Base-by-base conservation (phyloP, 139 green algal genomes). In the Tetratostichococcus sp. region DNA sequence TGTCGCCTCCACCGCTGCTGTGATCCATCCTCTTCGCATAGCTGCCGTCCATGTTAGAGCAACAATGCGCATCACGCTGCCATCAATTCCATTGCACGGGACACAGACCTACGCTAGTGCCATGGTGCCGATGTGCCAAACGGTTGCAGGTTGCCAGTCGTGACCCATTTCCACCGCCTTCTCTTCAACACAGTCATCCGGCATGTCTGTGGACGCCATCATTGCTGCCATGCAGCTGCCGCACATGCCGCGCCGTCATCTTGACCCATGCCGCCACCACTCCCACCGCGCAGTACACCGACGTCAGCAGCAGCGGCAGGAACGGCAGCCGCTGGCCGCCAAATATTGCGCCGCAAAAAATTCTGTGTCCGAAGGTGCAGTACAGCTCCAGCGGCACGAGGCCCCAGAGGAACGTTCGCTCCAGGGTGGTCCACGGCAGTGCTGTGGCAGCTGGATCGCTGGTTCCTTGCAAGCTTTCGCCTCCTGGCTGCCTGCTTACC, bases 261-360 rank as follows among this genome's bases (percentile, higher is more conserved):
- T 62, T 62, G 50, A 17, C 50, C 87, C 86, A 94, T n/a, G 77
- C 76, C 50, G 43, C 79, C 22, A 72, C 69, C 42, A 94, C 35
- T 11, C 88, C 91, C 6, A 86, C 8, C 0, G 86, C 82, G 81
- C 90, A 93, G 80, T 93, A 94, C 39, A 90, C 59, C 11, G 89
- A 95, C 28, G 86, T 92, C 32, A 95, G 73, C 82, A 97, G 87
- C 62, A 98, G 86, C 4, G 93, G 94, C 50, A 95, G 70, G 75
- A 98, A 98, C 2, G 89, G 88, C 57, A 97, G 77, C 21, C 75
- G 76, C 0, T 34, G 11, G 19, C 67, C 6, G 72, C 43, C 58
- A 89, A 58, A 69, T 32, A 94, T 25, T 0, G 74, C 1, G 1
- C 43, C 73, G 50, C 50, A 62, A 8, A 62, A 26, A 23, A 25